These are phyloP conservation scores for Tephrocybe sp. DNA, from an alignment of 768 basidiomycete species.

Conservation along the genomic window DNA sequence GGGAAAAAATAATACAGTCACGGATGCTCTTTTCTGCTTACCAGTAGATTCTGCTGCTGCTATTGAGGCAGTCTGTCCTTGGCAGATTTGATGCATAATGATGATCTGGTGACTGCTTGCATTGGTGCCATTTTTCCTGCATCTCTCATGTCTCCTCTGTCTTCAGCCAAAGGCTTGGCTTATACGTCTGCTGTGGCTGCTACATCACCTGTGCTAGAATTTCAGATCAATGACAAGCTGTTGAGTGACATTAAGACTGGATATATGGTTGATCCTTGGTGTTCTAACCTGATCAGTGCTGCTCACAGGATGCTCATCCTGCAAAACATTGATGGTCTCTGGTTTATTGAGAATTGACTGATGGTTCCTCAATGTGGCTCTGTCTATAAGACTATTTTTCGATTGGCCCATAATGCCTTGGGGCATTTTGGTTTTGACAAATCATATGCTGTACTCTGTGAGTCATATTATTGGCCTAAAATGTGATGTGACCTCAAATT, in stretches of 20 bases:
- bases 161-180: no score
- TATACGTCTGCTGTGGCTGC: background rate
- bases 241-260: background rate
- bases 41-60: background rate
- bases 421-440: constrained; percentile 35
- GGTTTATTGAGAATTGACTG: background rate
- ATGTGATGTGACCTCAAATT: constrained; percentile 23
- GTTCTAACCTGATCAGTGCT: background rate
- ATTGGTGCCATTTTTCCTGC: no score
- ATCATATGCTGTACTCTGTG: constrained; percentile 19
- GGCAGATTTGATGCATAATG: no score
- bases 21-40: constrained; percentile 31
- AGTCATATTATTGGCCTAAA: constrained; percentile 29
- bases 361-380: background rate
- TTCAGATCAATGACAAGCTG: background rate
- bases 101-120: no score
- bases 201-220: background rate
- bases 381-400: constrained; percentile 19
- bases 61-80: background rate
- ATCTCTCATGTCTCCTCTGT: no score
- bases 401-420: constrained; percentile 24
- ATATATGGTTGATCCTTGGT: background rate
- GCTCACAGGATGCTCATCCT: background rate
- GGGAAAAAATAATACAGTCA: constrained; percentile 29
- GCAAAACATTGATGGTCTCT: background rate